phyloP scores from a whole-genome alignment of 306 rosid genomes.

The Vigna hirtella region DNA sequence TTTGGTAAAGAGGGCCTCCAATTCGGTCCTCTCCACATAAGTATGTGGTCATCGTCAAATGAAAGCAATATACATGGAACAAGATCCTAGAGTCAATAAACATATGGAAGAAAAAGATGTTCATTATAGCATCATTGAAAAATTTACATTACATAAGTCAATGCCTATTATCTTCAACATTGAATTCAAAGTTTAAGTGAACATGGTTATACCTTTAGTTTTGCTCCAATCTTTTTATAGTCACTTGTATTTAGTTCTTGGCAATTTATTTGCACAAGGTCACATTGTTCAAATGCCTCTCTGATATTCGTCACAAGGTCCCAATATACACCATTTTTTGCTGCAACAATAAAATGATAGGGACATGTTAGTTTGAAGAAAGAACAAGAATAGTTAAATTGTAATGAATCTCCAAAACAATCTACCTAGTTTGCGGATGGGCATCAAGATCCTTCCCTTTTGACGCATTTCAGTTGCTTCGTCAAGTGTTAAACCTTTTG shows the following conservation, averaged over 20 bases:
- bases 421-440: slow-evolving; percentile 79
- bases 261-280: slow-evolving; percentile 74
- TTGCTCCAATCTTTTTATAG: slow-evolving; percentile 65
- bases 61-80: too few species aligned
- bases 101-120: too few species aligned
- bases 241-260: slow-evolving; percentile 75
- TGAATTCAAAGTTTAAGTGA: too few species aligned
- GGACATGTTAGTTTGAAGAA: slow-evolving; percentile 32
- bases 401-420: slow-evolving; percentile 3
- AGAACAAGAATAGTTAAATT: slow-evolving; percentile 6
- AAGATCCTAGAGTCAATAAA: too few species aligned
- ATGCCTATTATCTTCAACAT: too few species aligned
- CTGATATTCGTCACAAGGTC: slow-evolving; percentile 64
- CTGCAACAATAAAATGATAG: slow-evolving; percentile 48
- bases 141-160: too few species aligned
- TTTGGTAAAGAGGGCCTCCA: too few species aligned
- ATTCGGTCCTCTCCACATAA: too few species aligned
- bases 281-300: slow-evolving; percentile 90
- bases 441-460: slow-evolving; percentile 68
- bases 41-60: too few species aligned
- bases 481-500: slow-evolving; percentile 68
- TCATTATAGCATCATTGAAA: too few species aligned
- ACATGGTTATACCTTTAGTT: too few species aligned
- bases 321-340: slow-evolving; percentile 82
- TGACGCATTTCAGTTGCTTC: slow-evolving; percentile 73